Percentiles rank a stretch among this genome's conserved stretches.
Evolutionary conservation across 305 asterid species (phyloP).

Genomic region (Solanum aculeatissimum): DNA sequence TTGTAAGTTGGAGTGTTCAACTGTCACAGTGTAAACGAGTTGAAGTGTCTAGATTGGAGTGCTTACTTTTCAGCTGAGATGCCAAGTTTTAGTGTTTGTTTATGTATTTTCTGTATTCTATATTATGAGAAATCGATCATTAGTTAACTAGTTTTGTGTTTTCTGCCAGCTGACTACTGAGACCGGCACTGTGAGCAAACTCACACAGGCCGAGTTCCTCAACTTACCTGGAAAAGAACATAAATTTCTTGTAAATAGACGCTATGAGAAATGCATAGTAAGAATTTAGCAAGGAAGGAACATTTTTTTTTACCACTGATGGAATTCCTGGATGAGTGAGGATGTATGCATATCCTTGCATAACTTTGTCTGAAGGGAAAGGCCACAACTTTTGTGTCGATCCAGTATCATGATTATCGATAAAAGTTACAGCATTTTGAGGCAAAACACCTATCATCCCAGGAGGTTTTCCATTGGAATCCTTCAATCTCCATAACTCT

Average conservation of each 20-base stretch:
- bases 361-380: conserved; percentile 66
- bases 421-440: conserved; percentile 56
- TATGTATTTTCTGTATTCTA: not conserved
- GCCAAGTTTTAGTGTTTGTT: not conserved
- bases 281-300: not conserved
- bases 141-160: not conserved
- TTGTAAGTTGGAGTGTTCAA: not conserved
- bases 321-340: conserved; percentile 88
- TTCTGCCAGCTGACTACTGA: not conserved
- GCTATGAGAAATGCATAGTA: not conserved
- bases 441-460: conserved; percentile 69
- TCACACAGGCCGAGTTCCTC: not conserved
- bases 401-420: conserved; percentile 85
- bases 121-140: not conserved
- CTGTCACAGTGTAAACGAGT: not conserved
- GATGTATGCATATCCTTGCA: conserved; percentile 74
- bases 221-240: not conserved
- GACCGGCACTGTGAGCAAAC: not conserved
- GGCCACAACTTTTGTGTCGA: conserved; percentile 66
- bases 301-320: conserved; percentile 24
- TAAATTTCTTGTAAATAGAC: not conserved
- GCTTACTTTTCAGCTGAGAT: not conserved
- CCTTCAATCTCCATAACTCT: conserved; percentile 65
- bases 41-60: not conserved
- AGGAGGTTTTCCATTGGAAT: conserved; percentile 41